Base-by-base conservation (phyloP, 257 asterid species). In the Catharanthus roseus region DNA sequence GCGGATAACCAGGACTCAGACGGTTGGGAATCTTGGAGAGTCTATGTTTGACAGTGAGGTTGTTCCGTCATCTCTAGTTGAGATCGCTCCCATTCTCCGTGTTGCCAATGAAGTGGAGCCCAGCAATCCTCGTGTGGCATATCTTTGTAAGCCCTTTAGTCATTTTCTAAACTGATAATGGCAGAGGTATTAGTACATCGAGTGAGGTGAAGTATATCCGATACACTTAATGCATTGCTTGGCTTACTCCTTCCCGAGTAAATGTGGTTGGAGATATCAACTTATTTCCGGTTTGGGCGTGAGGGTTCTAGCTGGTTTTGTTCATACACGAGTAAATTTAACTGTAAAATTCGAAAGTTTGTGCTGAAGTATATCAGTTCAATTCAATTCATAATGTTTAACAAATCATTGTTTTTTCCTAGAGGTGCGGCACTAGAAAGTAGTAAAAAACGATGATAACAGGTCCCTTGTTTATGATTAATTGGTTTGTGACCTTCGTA, bases 41-140 rank as follows among this genome's bases (percentile, higher is more conserved):
- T 82, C 95, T 45, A 82, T 87, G 31, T 87, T 93, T 76, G 99
- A 93, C 76, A 93, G 99, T 82, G 97, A 93, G 83, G 97, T 93
- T 66, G 96, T 95, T 77, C 99, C 99, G n/a, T 95, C 99, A 13
- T 91, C 99, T 34, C 83, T 95, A 62, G 97, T 84, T 73, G 97
- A 95, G 82, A 95, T 95, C 47, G 99, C 99, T 57, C 99, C 99
- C 36, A 91, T 95, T 86, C 96, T 95, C 67, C 99, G 99, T 84
- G 99, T 95, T 77, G 99, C 99, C 63, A 95, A 95, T 89, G 99
- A 95, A 86, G 97, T 95, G 51, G 99, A 95, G 89, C 89, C 89
- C 28, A 88, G 92, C 93, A 91, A 95, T 75, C 95, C 99, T 55
- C 96, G 99, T 60, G 99, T 95, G 38, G 95, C 99, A n/a, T 95